phyloP scores from a whole-genome alignment of 768 basidiomycete species.

The Pleurotus ostreatus region DNA sequence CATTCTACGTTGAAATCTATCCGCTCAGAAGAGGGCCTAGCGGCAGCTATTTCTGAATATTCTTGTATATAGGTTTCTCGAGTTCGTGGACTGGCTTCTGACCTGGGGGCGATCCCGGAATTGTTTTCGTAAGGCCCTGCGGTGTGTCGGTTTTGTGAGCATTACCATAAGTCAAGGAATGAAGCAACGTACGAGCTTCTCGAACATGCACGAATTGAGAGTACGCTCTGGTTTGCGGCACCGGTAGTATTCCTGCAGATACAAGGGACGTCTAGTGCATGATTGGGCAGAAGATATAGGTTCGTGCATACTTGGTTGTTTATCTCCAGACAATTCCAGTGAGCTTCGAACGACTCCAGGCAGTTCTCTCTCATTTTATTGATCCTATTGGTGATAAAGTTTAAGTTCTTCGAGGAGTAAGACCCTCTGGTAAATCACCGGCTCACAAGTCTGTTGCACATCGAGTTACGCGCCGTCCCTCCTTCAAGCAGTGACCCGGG shows the following conservation, averaged over 20 bases:
- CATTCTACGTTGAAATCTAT: not conserved
- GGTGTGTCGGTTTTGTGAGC: slow-evolving; percentile 4
- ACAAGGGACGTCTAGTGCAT: too few relatives aligned
- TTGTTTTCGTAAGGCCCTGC: slow-evolving; percentile 86
- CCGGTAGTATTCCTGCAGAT: slow-evolving; percentile 71
- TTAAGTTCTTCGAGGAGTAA: not conserved
- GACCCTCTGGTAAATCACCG: not conserved
- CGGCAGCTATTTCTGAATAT: slow-evolving; percentile 69
- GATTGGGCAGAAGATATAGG: not conserved
- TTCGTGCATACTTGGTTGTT: slow-evolving; percentile 82
- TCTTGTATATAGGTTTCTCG: slow-evolving; percentile 75
- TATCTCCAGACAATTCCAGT: slow-evolving; percentile 92
- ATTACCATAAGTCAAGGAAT: not conserved
- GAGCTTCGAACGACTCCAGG: slow-evolving; percentile 77
- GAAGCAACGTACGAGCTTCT: slow-evolving; percentile 75
- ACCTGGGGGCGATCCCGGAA: slow-evolving; percentile 84
- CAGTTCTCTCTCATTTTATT: slow-evolving; percentile 93
- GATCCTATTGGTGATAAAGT: slow-evolving; percentile 48
- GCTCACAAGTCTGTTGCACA: slow-evolving; percentile 91
- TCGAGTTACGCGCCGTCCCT: slow-evolving; percentile 91
- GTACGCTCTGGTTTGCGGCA: slow-evolving; percentile 87
- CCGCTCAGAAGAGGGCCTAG: not conserved
- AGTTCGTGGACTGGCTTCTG: slow-evolving; percentile 87
- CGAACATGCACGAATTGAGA: slow-evolving; percentile 93
- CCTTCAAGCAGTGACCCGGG: slow-evolving; percentile 91